Evolutionary conservation across 1,139 yeast genomes (phyloP).

Genomic region (Hanseniaspora sp.): DNA sequence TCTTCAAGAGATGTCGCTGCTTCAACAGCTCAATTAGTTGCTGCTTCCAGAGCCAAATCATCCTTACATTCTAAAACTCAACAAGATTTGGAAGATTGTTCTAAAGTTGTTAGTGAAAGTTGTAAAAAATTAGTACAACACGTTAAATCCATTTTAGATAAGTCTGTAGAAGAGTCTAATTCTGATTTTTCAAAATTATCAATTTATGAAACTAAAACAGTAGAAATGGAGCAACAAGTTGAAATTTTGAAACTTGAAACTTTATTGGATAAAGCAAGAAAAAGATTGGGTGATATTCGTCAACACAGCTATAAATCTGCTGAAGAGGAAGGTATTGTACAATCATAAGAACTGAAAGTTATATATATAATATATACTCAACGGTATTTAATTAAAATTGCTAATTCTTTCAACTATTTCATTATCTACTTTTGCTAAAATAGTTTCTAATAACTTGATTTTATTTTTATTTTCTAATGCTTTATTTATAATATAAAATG

Average conservation of each 20-base stretch:
- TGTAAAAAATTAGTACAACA: conserved; percentile 60
- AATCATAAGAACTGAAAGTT: not conserved
- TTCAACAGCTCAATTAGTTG: conserved; percentile 83
- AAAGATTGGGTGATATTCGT: conserved; percentile 74
- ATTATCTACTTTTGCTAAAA: no score
- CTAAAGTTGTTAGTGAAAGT: conserved; percentile 59
- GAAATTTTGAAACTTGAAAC: conserved; percentile 77
- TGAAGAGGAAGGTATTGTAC: conserved; percentile 38
- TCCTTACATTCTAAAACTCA: conserved; percentile 68
- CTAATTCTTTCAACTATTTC: no score
- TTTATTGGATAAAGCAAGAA: conserved; percentile 58
- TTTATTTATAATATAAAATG: no score
- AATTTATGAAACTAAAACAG: conserved; percentile 73
- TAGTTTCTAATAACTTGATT: no score
- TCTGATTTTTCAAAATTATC: conserved; percentile 56
- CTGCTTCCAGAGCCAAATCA: conserved; percentile 84
- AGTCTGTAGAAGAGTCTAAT: conserved; percentile 29
- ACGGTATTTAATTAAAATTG: no score
- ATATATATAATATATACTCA: no score
- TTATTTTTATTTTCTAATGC: no score
- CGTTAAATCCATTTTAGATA: conserved; percentile 51
- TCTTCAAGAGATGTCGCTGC: conserved; percentile 91
- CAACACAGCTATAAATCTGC: conserved; percentile 45
- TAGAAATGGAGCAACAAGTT: conserved; percentile 90
- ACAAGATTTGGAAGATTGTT: conserved; percentile 58